These are phyloP conservation scores for Lipomyces yamadae DNA, from an alignment of 805 yeast genomes.

Conservation along the genomic window DNA sequence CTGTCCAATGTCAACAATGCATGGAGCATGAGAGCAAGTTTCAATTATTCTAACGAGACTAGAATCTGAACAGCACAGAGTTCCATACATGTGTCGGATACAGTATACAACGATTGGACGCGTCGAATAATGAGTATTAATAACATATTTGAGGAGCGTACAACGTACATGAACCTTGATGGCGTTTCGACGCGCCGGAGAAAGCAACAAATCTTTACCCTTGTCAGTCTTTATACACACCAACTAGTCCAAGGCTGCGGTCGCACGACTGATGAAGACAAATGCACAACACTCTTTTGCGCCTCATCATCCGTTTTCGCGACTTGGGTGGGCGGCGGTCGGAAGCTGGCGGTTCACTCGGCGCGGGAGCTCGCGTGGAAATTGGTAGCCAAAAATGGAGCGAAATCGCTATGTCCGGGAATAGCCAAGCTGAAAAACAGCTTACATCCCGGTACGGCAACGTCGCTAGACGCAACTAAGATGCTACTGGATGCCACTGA, in stretches of 20 bases:
- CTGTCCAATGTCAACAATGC: background rate
- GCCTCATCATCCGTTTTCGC: slow-evolving; percentile 21
- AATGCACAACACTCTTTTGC: slow-evolving; percentile 21
- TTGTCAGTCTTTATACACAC: slow-evolving; percentile 10
- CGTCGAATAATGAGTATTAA: background rate
- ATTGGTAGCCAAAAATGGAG: slow-evolving; percentile 11
- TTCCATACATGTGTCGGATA: too few species aligned
- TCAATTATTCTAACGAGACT: too few species aligned
- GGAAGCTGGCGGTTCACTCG: slow-evolving; percentile 1
- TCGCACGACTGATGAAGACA: background rate
- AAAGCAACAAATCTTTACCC: background rate
- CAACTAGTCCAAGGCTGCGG: slow-evolving; percentile 19
- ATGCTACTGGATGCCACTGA: background rate
- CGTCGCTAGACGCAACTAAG: background rate
- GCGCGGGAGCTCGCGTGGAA: slow-evolving; percentile 30
- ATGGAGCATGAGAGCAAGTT: background rate
- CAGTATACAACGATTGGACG: too few species aligned
- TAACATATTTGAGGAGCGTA: background rate
- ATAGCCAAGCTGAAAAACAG: background rate
- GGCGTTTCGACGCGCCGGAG: background rate
- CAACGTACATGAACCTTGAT: background rate
- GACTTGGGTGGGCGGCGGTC: slow-evolving; percentile 3
- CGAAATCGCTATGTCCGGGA: slow-evolving; percentile 12
- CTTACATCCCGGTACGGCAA: background rate
- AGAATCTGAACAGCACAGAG: background rate